phyloP scores from a whole-genome alignment of 2,329 filamentous ascomycete species.

The Trichoderma simmonsii region DNA sequence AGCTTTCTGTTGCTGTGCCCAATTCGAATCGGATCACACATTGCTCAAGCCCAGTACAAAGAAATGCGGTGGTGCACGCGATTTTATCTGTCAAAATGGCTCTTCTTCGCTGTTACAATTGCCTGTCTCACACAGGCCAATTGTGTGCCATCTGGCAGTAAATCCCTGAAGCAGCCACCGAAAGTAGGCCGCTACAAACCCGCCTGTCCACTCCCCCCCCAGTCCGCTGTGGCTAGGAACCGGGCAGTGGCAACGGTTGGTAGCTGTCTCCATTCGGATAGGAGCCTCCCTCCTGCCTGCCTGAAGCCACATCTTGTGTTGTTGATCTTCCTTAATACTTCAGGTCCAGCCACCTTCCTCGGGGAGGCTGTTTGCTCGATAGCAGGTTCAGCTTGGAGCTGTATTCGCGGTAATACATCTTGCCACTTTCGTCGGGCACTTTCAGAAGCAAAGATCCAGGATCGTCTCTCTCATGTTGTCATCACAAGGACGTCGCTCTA shows the following conservation, averaged over 20 bases:
- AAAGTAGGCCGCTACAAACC: constrained; percentile 6
- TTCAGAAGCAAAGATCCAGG: constrained; percentile 14
- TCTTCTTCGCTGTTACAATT: constrained; percentile 21
- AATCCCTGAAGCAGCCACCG: constrained; percentile 17
- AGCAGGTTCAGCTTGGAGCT: neutral
- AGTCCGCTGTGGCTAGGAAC: constrained; percentile 11
- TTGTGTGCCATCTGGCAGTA: constrained; percentile 19
- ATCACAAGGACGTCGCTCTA: constrained; percentile 13
- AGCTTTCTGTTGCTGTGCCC: constrained; percentile 21
- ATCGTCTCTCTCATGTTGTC: constrained; percentile 24
- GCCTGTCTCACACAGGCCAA: constrained; percentile 10
- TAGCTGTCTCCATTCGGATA: constrained; percentile 13
- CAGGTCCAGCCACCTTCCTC: neutral
- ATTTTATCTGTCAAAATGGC: constrained; percentile 33
- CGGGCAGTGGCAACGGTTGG: constrained; percentile 17
- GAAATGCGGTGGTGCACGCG: constrained; percentile 29
- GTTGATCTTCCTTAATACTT: constrained; percentile 6
- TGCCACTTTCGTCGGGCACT: neutral
- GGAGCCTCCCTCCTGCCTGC: constrained; percentile 9
- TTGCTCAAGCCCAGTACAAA: constrained; percentile 27
- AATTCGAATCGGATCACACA: constrained; percentile 26
- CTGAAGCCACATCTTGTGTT: constrained; percentile 1
- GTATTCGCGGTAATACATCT: neutral
- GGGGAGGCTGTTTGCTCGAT: neutral
- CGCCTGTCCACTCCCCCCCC: neutral